Conservation (phyloP, 176 grass and related monocot species). For the Cenchrus purpureus region DNA sequence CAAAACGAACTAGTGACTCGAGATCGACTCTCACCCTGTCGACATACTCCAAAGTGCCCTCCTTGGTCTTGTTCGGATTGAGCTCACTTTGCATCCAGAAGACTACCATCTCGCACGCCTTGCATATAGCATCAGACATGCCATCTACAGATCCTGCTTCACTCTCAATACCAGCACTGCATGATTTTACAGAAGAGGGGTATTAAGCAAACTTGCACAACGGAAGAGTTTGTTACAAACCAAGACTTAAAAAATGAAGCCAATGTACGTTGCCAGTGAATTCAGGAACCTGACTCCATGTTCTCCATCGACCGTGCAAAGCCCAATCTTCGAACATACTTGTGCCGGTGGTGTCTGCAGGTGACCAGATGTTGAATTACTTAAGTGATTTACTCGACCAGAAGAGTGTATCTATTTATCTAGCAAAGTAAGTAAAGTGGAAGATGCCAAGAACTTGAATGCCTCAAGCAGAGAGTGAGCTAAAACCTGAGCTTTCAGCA, state of each 20-base stretch:
- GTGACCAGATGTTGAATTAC: conserved; percentile 22
- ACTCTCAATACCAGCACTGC: conserved; percentile 61
- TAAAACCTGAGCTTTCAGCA: conserved; percentile 66
- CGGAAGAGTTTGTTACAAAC: background rate
- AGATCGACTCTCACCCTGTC: conserved; percentile 50
- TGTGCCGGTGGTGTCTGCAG: conserved; percentile 63
- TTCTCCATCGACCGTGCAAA: conserved; percentile 61
- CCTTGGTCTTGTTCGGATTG: conserved; percentile 65
- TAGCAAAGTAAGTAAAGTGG: background rate
- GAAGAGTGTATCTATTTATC: background rate
- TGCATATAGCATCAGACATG: conserved; percentile 49
- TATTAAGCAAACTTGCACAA: background rate
- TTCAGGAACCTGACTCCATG: conserved; percentile 63
- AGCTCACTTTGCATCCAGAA: conserved; percentile 86
- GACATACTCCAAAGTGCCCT: conserved; percentile 62
- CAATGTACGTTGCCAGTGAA: background rate
- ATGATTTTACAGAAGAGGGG: conserved; percentile 3
- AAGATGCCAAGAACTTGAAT: background rate
- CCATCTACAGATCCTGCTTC: conserved; percentile 45
- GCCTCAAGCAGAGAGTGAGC: background rate
- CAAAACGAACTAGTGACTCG: background rate
- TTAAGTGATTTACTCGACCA: background rate
- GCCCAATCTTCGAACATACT: conserved; percentile 73
- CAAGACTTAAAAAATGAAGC: conserved; percentile 15
- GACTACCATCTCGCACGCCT: conserved; percentile 78